A percentile compares a stretch with the other conserved stretches of the same genome.
Evolutionary conservation across 257 asterid species (phyloP).

Genomic region (Salvia rosmarinus): DNA sequence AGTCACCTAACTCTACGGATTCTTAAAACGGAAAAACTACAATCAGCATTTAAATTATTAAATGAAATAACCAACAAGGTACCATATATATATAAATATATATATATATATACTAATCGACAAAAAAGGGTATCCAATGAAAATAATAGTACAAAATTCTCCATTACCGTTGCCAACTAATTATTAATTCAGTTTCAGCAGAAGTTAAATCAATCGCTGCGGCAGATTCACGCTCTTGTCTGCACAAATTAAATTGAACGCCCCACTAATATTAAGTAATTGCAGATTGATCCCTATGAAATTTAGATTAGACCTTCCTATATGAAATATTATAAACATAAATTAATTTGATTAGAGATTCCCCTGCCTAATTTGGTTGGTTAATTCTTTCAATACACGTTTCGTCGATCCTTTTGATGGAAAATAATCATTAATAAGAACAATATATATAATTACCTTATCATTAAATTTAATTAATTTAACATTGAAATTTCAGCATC

Average conservation of each 20-base stretch:
- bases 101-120: too few species aligned
- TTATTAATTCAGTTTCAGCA: constrained; percentile 27
- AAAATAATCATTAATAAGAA: neutral
- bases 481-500: too few species aligned
- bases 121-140: constrained; percentile 31
- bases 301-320: neutral
- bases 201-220: constrained; percentile 29
- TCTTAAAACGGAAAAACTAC: neutral
- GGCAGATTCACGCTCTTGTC: constrained; percentile 27
- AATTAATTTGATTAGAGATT: neutral
- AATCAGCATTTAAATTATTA: neutral
- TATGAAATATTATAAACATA: neutral
- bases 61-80: constrained; percentile 10
- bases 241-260: neutral
- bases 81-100: too few species aligned
- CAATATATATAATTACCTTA: too few species aligned
- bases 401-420: neutral
- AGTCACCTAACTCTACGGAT: neutral
- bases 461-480: too few species aligned
- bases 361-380: constrained; percentile 7
- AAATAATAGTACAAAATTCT: neutral
- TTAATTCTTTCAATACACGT: neutral
- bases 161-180: neutral
- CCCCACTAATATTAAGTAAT: constrained; percentile 25
- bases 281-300: constrained; percentile 22